Evolutionary conservation across 495 filamentous ascomycete genomes (phyloP).

Genomic region (Penicillium diatomitis): DNA sequence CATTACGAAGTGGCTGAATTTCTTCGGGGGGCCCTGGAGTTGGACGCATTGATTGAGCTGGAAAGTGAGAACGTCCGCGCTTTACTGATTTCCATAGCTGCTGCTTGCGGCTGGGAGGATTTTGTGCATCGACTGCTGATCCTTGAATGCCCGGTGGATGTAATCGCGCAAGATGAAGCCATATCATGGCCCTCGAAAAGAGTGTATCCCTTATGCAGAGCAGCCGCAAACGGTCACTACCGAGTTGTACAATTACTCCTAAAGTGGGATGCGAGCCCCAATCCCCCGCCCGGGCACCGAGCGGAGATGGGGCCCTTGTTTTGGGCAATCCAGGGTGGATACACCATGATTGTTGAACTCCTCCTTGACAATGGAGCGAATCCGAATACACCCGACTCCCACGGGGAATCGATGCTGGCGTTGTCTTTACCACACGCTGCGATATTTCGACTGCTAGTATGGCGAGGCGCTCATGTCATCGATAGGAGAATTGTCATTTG

Average conservation of each 20-base stretch:
- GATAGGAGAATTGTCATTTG: neutral
- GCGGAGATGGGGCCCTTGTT: no score
- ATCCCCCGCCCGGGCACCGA: no score
- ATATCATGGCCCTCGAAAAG: neutral
- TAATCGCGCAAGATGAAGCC: neutral
- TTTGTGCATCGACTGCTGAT: neutral
- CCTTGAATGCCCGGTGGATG: neutral
- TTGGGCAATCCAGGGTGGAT: no score
- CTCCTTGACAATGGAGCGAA: neutral
- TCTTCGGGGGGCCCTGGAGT: neutral
- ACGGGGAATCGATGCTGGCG: neutral
- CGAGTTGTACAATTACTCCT: no score
- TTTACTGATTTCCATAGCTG: neutral
- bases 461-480: neutral
- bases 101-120: neutral
- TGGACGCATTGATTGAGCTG: neutral
- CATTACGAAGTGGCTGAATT: neutral
- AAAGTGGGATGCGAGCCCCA: no score
- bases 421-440: neutral
- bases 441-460: neutral
- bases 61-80: neutral
- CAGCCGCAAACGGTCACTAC: no score
- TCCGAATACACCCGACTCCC: neutral
- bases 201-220: no score
- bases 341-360: no score